Evolutionary conservation across 345 rosid species (phyloP).

Genomic region (Corymbia maculata): DNA sequence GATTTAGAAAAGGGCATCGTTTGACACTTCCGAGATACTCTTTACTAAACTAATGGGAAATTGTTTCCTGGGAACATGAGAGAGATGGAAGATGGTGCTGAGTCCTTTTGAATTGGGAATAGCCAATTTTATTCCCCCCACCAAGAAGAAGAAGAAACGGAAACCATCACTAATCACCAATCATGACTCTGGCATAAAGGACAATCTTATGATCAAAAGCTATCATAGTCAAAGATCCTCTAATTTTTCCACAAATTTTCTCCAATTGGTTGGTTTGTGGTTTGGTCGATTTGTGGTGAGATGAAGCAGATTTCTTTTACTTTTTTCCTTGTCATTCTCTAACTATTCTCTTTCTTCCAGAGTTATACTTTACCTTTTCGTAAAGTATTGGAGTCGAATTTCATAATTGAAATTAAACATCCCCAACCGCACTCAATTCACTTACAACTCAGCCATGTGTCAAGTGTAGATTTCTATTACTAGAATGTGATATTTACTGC

Average conservation of each 20-base stretch:
- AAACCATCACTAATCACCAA: neutral
- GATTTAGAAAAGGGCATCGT: neutral
- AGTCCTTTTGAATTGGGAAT: neutral
- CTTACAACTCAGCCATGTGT: neutral
- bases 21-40: neutral
- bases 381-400: rapidly evolving
- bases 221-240: neutral
- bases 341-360: rapidly evolving
- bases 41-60: neutral
- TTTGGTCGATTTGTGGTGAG: neutral
- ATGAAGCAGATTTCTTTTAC: neutral
- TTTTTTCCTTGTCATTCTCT: neutral
- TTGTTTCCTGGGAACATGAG: neutral
- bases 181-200: neutral
- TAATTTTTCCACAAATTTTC: neutral
- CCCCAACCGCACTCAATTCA: neutral
- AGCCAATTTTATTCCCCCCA: neutral
- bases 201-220: neutral
- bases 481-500: neutral
- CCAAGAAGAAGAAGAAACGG: neutral
- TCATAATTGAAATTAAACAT: neutral
- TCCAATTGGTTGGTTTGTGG: neutral
- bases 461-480: neutral
- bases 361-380: neutral
- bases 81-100: neutral